Evolutionary conservation across 306 rosid genomes (phyloP), one percentile per base, ranked within the genome.

Genomic region (Sicyos baderoa): DNA sequence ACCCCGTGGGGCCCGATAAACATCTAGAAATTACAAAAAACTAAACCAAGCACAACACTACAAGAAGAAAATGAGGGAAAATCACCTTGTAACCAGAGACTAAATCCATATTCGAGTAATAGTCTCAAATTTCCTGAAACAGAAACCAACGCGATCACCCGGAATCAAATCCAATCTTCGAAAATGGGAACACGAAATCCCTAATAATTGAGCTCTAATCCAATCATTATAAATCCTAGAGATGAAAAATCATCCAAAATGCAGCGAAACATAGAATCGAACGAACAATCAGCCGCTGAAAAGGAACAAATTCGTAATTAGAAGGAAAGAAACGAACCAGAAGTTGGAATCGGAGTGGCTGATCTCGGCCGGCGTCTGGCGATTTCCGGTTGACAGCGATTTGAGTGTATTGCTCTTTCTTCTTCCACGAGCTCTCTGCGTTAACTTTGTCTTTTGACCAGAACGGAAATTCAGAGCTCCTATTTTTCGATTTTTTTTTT

Each of bases 41-140:
- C 44, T 7, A 54, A 56, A 42, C 9, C 16, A 49, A 54, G 79
- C 64, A 27, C 44, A 47, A 59, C 42, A 48, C 64, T 35, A 32
- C 12, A 42, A 55, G 45, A 13, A 47, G 40, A 45, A 8, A 54
- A 22, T 22, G 62, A 9, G 62, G 54, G 59, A 11, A 11, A 29
- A 29, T 62, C 78, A 91, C 95, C 97, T 93, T 94, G 81, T 94
- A 94, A 70, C 97, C 88, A 81, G 97, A 90, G 72, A 86, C 84
- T 86, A 94, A 88, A 90, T 94, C 95, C 99, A 94, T 94, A 40
- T 35, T 75, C 80, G 77, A 53, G 61, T 58, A 75, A 17, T 25
- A 18, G 14, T 18, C 48, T 57, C 18, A 9, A 76, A 54, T 64
- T 78, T 78, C 75, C 85, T 68, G 57, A 53, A 71, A 64, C 71